Base-by-base conservation (phyloP, 306 rosid species). In the Mucuna pruriens region DNA sequence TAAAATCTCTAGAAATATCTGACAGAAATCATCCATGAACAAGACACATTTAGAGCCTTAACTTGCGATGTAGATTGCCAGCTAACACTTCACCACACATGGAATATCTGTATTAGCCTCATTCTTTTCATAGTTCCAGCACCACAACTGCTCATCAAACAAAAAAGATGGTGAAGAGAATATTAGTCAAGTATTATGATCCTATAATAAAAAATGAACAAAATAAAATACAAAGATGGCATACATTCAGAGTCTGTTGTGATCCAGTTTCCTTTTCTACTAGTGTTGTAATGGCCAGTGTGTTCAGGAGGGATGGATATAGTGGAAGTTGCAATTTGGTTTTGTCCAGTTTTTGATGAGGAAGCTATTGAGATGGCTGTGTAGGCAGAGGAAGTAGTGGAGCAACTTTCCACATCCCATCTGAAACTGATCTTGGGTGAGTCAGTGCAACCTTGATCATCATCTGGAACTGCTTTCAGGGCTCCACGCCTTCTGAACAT, bases 171-270 rank as follows among this genome's bases (percentile, higher is more conserved):
- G 23, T 38, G 34, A 51, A 74, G 39, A 9, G 49, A 48, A 42
- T 33, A 20, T 91, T 70, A 78, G 83, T 78, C 77, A 58, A 48
- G 55, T 8, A 11, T 70, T 69, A 20, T 70, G 17, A 3, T n/a
- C 13, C 57, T 42, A 46, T 36, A 63, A 34, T 46, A n/a, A 45
- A 65, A 65, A 42, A 31, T 29, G 9, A 33, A 42, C 6, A 80
- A 8, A 36, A 31, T 40, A 12, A 49, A 15, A 49, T 7, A 23
- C 3, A 44, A 60, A 12, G 20, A n/a, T 60, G 44, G 20, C 92
- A 71, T 88, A 95, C 99, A 93, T 78, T 95, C 98, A 48, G 96
- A 91, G 51, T 93, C 98, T 34, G 98, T 91, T 5, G 99, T 95
- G 88, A 93, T 95, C 99, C 99, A 95, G 68, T 89, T 90, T 80